Percentiles rank a stretch among this genome's conserved stretches.
These are phyloP conservation scores for Brettanomyces naardenensis DNA, from an alignment of 805 yeast species.

Conservation along the genomic window DNA sequence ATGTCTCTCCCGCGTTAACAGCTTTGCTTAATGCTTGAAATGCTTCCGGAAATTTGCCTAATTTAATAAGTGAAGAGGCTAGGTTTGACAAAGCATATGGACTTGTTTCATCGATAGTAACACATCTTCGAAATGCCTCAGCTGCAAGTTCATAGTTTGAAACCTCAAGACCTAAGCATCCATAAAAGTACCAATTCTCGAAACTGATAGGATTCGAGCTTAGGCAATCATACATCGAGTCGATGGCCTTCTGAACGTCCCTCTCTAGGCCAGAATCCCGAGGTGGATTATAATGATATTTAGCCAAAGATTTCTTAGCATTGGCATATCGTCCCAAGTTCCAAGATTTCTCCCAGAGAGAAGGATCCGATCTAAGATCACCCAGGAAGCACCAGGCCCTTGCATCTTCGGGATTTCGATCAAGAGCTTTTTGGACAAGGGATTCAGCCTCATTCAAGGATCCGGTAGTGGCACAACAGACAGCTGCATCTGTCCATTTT, in stretches of 20 bases:
- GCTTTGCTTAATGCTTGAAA: conserved; percentile 81
- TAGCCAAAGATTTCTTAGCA: conserved; percentile 79
- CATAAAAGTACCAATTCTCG: conserved; percentile 88
- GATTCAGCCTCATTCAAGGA: conserved; percentile 58
- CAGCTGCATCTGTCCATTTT: conserved; percentile 74
- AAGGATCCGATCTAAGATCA: conserved; percentile 71
- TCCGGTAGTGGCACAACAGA: conserved; percentile 84
- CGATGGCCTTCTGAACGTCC: conserved; percentile 46
- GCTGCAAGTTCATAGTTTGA: conserved; percentile 70
- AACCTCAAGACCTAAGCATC: conserved; percentile 78
- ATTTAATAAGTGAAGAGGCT: conserved; percentile 65
- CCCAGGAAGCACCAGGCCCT: conserved; percentile 81
- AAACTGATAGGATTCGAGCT: conserved; percentile 63
- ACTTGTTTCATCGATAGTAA: conserved; percentile 72
- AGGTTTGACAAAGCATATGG: conserved; percentile 88
- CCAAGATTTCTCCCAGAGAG: conserved; percentile 84
- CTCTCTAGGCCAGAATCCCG: conserved; percentile 39
- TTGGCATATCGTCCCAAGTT: conserved; percentile 70
- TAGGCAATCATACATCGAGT: conserved; percentile 69
- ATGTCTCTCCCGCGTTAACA: conserved; percentile 54
- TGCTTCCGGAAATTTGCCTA: conserved; percentile 67
- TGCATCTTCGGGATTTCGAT: conserved; percentile 61
- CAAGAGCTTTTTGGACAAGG: conserved; percentile 47
- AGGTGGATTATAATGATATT: conserved; percentile 64
- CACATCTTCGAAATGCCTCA: conserved; percentile 88